Conservation (phyloP, 75 land plant genomes). For the Adiantum capillusveneris region DNA sequence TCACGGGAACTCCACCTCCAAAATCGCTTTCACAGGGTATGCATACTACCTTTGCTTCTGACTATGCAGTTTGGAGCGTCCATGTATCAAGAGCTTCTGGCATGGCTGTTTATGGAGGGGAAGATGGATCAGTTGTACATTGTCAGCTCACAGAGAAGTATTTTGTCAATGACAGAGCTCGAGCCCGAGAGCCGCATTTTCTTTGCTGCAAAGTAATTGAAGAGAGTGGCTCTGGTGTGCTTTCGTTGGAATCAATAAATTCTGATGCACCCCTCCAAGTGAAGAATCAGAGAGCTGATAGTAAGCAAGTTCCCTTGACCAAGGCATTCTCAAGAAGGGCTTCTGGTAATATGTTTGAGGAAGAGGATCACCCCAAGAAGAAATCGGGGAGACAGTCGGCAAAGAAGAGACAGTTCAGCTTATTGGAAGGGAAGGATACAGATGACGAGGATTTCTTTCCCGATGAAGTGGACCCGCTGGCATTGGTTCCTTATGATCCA, state of each 20-base stretch:
- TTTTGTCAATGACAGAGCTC: conserved; percentile 47
- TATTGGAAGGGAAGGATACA: too few species aligned
- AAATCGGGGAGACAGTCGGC: conserved; percentile 2
- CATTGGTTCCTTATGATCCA: conserved; percentile 9
- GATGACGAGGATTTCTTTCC: too few species aligned
- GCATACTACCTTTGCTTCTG: conserved; percentile 35
- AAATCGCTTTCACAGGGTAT: conserved; percentile 54
- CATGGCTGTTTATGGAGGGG: conserved; percentile 68
- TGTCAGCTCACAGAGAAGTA: conserved; percentile 77
- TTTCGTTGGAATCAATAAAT: conserved; percentile 41
- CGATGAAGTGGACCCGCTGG: conserved; percentile 1
- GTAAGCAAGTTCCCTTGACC: not conserved
- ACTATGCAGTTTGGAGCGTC: conserved; percentile 74
- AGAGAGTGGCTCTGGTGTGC: conserved; percentile 22
- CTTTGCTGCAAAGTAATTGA: conserved; percentile 50
- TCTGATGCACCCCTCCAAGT: conserved; percentile 27
- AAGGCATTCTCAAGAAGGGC: not conserved
- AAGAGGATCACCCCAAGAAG: conserved; percentile 4
- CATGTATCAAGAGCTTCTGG: conserved; percentile 72
- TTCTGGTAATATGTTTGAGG: not conserved
- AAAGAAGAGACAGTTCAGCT: not conserved
- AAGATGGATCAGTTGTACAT: conserved; percentile 60
- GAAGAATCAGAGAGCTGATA: conserved; percentile 32
- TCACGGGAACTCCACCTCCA: conserved; percentile 54
- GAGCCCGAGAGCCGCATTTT: conserved; percentile 51